Conservation (phyloP, 768 basidiomycete species). For the Asterophora parasitica region DNA sequence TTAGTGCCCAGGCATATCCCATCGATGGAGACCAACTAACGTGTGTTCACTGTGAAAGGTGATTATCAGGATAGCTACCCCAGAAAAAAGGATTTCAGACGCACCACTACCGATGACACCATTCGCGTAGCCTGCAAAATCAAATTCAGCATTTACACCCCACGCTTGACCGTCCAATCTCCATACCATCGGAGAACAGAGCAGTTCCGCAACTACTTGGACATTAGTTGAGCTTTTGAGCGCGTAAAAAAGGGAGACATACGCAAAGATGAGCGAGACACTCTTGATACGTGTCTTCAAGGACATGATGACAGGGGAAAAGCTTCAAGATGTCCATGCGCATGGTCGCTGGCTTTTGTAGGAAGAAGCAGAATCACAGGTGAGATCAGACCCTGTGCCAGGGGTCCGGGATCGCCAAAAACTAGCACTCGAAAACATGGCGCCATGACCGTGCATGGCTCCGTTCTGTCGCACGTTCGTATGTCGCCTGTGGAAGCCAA, state of each 20-base stretch:
- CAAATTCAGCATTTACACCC: neutral
- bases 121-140: constrained; percentile 66
- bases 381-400: neutral
- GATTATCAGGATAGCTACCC: constrained; percentile 1
- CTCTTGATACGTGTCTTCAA: constrained; percentile 33
- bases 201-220: constrained; percentile 76
- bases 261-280: constrained; percentile 87
- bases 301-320: constrained; percentile 11
- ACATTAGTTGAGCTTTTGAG: neutral
- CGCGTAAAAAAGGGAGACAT: constrained; percentile 21
- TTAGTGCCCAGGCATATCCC: neutral
- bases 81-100: constrained; percentile 21
- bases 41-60: constrained; percentile 52
- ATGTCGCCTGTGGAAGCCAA: neutral
- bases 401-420: constrained; percentile 2
- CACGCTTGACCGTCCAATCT: neutral
- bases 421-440: neutral
- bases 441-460: neutral
- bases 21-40: constrained; percentile 32
- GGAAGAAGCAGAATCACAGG: neutral
- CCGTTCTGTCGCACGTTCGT: constrained; percentile 10
- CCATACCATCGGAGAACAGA: constrained; percentile 76
- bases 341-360: constrained; percentile 5
- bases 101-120: constrained; percentile 71
- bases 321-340: constrained; percentile 1